Evolutionary conservation across 2,329 filamentous ascomycete genomes (phyloP), one percentile per base, ranked within the genome.

Genomic region (Colletotrichum ledebouriae): DNA sequence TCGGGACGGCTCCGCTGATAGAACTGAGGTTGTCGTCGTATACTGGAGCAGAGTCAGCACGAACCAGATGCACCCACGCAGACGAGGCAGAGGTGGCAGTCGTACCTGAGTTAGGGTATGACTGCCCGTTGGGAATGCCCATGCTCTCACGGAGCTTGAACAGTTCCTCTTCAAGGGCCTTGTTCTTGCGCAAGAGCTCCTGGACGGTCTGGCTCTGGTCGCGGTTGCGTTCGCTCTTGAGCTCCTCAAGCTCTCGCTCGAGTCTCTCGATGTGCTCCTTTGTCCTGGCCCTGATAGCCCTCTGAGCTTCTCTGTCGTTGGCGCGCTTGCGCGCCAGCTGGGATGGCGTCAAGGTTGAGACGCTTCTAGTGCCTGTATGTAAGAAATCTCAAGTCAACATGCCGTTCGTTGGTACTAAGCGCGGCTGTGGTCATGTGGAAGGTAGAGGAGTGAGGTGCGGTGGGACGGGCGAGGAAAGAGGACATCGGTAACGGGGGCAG

Each of bases 301-400:
- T 88, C 81, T 97, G 94, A 47, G 94, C 94, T 79, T 97, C 93
- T 70, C 94, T 89, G 78, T 97, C 94, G 82, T 97, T 97, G 75
- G 93, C 93, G 71, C 94, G 87, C 83, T 97, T 98, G 79, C 94
- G 92, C 34, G 92, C 93, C 67, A 97, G 87, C 80, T 97, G 94
- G 70, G 94, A 92, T 6, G 94, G 92, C 11, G 93, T 97, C 76
- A 97, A 85, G 75, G 92, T 95, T 71, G 94, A 93, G 63, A 97
- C 94, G 71, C 92, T 94, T 72, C 94, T 89, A 67, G 91, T 87
- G 55, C 86, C 87, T 85, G 56, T 41, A 25, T 17, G 39, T 6
- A 6, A 22, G 41, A 33, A 25, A 62, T 25, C 34, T 56, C 55
- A 69, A 63, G 53, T 59, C 58, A 62, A 58, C 42, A 63, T 29